Conservation (phyloP, 805 yeast species). For the Barnettozyma siamensis region DNA sequence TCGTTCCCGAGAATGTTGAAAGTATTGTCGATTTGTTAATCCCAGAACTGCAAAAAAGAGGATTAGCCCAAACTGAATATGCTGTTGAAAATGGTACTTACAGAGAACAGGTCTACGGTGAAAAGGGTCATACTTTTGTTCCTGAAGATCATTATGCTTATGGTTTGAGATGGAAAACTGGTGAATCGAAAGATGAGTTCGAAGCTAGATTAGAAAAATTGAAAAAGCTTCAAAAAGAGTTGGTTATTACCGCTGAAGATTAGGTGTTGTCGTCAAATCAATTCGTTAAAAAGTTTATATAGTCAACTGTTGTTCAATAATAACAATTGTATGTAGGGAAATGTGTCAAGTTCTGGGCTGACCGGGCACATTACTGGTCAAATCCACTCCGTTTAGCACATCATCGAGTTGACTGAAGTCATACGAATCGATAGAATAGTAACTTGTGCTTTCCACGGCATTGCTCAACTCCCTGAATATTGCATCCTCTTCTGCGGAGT, state of each 20-base stretch:
- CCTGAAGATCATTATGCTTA: constrained; percentile 11
- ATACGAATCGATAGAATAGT: constrained; percentile 13
- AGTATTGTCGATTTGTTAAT: constrained; percentile 31
- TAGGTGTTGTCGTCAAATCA: neutral
- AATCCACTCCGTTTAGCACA: constrained; percentile 9
- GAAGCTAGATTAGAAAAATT: constrained; percentile 5
- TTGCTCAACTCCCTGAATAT: constrained; percentile 9
- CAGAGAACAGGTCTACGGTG: constrained; percentile 11
- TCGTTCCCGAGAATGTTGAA: constrained; percentile 33
- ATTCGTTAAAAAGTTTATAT: too few relatives aligned
- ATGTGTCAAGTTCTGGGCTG: too few relatives aligned
- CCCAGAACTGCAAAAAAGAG: constrained; percentile 31
- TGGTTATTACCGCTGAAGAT: constrained; percentile 8
- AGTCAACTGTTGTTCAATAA: too few relatives aligned
- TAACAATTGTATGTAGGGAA: too few relatives aligned
- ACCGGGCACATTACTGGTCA: neutral
- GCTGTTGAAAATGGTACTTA: constrained; percentile 10
- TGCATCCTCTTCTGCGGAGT: constrained; percentile 3
- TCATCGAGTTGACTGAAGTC: constrained; percentile 13
- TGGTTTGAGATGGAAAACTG: constrained; percentile 10
- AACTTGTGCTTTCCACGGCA: constrained; percentile 14
- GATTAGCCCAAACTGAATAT: constrained; percentile 27
- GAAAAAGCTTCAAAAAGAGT: constrained; percentile 1
- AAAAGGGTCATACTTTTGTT: constrained; percentile 9
- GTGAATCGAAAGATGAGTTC: constrained; percentile 9